Conservation (phyloP, 176 grass and related monocot species). For the Hyparrhenia diplandra region DNA sequence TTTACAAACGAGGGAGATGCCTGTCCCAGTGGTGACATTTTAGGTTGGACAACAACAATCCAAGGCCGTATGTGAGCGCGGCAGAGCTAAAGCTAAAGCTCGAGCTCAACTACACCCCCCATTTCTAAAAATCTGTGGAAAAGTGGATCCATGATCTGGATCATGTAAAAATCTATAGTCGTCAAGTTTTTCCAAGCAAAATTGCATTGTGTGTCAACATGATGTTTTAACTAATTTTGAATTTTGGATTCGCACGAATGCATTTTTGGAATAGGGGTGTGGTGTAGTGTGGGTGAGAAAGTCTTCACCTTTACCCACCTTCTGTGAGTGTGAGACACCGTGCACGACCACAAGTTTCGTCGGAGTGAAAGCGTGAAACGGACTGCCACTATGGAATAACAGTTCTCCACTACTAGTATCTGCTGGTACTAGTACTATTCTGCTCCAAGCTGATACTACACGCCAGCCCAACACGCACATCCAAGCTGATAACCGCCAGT, state of each 20-base stretch:
- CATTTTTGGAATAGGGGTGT: background rate
- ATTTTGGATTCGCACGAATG: background rate
- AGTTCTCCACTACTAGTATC: no score
- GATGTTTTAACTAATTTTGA: background rate
- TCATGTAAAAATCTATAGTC: background rate
- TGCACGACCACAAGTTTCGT: background rate
- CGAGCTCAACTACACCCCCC: background rate
- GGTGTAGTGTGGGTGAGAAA: background rate
- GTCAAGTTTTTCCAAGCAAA: background rate
- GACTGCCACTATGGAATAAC: background rate
- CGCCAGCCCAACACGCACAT: no score
- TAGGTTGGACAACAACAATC: background rate
- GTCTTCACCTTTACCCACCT: background rate
- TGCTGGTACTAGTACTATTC: no score
- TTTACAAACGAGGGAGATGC: background rate
- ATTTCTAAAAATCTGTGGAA: background rate
- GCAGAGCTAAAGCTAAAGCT: background rate
- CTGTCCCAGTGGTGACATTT: background rate
- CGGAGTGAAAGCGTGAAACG: background rate
- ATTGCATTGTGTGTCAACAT: background rate
- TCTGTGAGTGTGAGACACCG: background rate
- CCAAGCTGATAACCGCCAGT: background rate
- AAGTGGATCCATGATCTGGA: background rate
- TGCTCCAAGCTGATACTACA: no score
- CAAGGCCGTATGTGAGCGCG: background rate